A percentile compares a stretch with the other conserved stretches of the same genome.
phyloP scores from a whole-genome alignment of 352 stramenopile genomes.

The Pythium vanterpoolii region DNA sequence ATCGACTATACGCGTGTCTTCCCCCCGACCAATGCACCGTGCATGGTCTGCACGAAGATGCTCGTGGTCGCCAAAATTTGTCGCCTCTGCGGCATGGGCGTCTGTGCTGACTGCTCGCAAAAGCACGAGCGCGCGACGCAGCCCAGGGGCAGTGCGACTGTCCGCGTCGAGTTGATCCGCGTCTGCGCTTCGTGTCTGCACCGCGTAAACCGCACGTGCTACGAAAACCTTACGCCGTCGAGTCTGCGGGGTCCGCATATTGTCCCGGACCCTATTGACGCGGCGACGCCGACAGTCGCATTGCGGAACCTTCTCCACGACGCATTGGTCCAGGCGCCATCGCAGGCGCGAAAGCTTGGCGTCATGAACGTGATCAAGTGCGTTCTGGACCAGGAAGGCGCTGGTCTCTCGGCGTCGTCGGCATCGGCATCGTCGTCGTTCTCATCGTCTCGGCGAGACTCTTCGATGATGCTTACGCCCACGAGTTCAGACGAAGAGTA shows the following conservation, averaged over 20 bases:
- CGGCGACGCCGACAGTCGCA: constrained; percentile 16
- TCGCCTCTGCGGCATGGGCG: constrained; percentile 52
- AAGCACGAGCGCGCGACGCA: constrained; percentile 22
- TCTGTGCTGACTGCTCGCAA: constrained; percentile 45
- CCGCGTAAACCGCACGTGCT: constrained; percentile 49
- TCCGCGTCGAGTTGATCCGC: constrained; percentile 25
- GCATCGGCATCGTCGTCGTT: not conserved
- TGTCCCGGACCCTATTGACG: not conserved
- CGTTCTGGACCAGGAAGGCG: constrained; percentile 40
- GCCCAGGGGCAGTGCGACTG: not conserved
- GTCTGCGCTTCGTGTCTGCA: constrained; percentile 54
- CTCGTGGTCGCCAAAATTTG: constrained; percentile 43
- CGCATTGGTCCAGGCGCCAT: constrained; percentile 27
- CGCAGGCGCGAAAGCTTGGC: constrained; percentile 29
- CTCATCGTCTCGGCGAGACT: too few relatives aligned
- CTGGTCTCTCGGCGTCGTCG: not conserved
- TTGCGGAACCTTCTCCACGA: constrained; percentile 39
- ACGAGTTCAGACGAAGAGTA: constrained; percentile 6
- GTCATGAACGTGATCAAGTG: constrained; percentile 53
- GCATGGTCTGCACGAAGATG: constrained; percentile 50
- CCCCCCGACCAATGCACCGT: constrained; percentile 40
- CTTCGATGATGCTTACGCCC: too few relatives aligned
- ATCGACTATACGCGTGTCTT: constrained; percentile 36
- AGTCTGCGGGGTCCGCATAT: constrained; percentile 28
- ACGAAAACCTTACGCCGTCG: constrained; percentile 22